A percentile compares a stretch with the other conserved stretches of the same genome.
Conservation (phyloP, 768 basidiomycete species). For the Serpula lacrymans region DNA sequence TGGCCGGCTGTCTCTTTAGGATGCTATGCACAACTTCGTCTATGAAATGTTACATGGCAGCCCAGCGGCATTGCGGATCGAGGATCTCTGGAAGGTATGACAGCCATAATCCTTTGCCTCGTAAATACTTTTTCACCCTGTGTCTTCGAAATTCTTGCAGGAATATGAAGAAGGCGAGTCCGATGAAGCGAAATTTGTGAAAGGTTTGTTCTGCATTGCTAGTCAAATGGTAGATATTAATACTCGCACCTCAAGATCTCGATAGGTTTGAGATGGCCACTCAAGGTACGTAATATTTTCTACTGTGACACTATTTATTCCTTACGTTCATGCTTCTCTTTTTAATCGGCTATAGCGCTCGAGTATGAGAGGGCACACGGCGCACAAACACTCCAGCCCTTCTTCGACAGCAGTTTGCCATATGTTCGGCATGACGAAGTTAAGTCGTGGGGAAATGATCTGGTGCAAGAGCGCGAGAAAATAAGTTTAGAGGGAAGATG, state of each 20-base stretch:
- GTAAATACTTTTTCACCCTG: constrained; percentile 1
- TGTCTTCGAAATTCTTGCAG: constrained; percentile 30
- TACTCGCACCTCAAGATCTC: constrained; percentile 49
- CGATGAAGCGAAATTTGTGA: constrained; percentile 80
- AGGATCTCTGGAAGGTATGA: constrained; percentile 67
- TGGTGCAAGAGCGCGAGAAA: constrained; percentile 47
- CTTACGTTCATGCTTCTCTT: not conserved
- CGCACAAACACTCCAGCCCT: constrained; percentile 55
- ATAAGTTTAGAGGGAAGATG: no score
- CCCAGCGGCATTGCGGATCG: constrained; percentile 64
- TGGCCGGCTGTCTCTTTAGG: constrained; percentile 36
- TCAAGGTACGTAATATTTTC: constrained; percentile 49
- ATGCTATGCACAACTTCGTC: constrained; percentile 88
- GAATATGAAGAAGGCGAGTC: constrained; percentile 81
- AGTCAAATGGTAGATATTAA: not conserved
- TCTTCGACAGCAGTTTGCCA: constrained; percentile 81
- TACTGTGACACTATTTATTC: not conserved
- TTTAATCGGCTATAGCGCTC: constrained; percentile 39
- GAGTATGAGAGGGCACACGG: constrained; percentile 67
- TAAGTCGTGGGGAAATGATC: constrained; percentile 61
- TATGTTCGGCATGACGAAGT: constrained; percentile 70
- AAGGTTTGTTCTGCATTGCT: constrained; percentile 45
- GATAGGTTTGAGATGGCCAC: constrained; percentile 87
- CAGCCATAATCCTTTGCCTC: not conserved
- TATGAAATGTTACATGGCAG: constrained; percentile 84